Base-by-base conservation (phyloP, 306 rosid species). In the Arachis hypogaea region DNA sequence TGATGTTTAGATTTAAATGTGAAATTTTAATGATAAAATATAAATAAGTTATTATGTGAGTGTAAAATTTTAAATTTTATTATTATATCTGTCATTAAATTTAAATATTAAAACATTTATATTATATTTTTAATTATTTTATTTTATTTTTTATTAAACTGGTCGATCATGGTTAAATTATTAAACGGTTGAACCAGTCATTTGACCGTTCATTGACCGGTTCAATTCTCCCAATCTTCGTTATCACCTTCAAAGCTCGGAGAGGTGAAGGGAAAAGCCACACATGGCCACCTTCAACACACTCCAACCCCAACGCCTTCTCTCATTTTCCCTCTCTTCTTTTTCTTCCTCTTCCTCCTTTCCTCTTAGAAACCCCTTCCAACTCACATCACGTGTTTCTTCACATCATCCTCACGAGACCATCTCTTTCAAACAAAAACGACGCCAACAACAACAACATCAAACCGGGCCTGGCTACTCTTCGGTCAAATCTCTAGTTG, bases 271-370 rank as follows among this genome's bases (percentile, higher is more conserved):
- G 4, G 38, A 4, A 33, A 33, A 33, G 87, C 91, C 89, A 84
- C 89, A 83, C 11, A 83, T 88, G 92, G 88, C 87, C 59, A 81
- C 72, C 78, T 80, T 75, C 79, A 83, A 73, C 74, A 50, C 88
- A 62, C 79, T 81, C 30, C 90, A 72, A 44, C 86, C 79, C n/a
- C 77, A 69, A 33, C 86, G 64, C 62, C 54, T 59, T 3, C 70
- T 69, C 59, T 82, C 72, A 83, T 14, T 43, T 9, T 58, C 50
- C 3, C 79, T 77, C 42, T 72, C 78, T 16, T 71, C 78, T 77
- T 12, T 64, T 81, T 12, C 55, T 28, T 74, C 72, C 56, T 62
- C 66, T 14, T 49, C 55, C 10, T 49, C 55, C 16, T 14, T 49
- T 2, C 55, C 55, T 49, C 55, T 3, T 14, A 49, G 18, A 49